Evolutionary conservation across 1,139 yeast genomes (phyloP).

Genomic region (Saccharomyces hybrid): DNA sequence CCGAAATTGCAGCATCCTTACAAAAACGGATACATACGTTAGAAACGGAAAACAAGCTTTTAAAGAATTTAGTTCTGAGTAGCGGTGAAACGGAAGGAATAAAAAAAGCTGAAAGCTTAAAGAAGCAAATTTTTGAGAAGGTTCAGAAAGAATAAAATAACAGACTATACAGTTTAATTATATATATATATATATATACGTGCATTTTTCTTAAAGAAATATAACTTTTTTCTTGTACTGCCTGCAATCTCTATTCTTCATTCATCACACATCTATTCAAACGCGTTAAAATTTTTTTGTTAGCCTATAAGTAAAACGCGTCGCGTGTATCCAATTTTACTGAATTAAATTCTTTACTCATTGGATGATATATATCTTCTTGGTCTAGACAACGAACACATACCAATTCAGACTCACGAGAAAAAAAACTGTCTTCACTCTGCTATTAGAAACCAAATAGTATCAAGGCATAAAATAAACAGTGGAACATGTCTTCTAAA

Average conservation of each 20-base stretch:
- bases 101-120: constrained; percentile 14
- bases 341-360: not conserved
- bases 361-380: not conserved
- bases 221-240: not conserved
- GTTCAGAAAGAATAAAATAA: not conserved
- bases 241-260: not conserved
- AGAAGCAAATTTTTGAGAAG: not conserved
- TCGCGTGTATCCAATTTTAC: not conserved
- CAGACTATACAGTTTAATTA: not conserved
- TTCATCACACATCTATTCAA: not conserved
- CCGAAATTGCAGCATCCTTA: constrained; percentile 50
- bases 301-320: not conserved
- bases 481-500: not conserved
- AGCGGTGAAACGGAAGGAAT: constrained; percentile 31
- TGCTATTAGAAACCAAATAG: not conserved
- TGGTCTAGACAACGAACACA: not conserved
- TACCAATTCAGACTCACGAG: not conserved
- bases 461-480: not conserved
- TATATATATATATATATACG: not conserved
- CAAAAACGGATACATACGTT: constrained; percentile 59
- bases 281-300: not conserved
- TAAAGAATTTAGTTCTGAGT: constrained; percentile 69
- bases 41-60: constrained; percentile 78
- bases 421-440: not conserved
- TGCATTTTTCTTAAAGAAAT: not conserved